Conservation (phyloP, 768 basidiomycete species). For the Podaxis sp. region DNA sequence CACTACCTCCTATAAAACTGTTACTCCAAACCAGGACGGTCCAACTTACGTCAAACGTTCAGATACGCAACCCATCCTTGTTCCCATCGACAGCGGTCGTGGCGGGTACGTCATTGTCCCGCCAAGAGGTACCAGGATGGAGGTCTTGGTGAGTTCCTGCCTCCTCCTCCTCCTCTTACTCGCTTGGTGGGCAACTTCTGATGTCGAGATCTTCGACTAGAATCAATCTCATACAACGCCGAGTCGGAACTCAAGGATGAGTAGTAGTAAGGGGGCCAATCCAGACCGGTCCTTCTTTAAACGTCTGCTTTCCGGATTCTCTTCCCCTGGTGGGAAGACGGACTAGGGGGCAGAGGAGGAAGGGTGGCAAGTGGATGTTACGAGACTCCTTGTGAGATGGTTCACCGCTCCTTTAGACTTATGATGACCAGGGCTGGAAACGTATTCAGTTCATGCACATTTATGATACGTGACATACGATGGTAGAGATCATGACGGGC, state of each 20-base stretch:
- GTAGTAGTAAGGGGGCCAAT: not conserved
- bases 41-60: not conserved
- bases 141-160: slow-evolving; percentile 8
- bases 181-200: slow-evolving; percentile 4
- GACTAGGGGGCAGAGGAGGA: not conserved
- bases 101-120: slow-evolving; percentile 5
- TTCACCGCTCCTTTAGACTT: too few species aligned
- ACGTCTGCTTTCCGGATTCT: slow-evolving; percentile 3
- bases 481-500: too few species aligned
- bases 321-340: not conserved
- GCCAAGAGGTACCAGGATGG: slow-evolving; percentile 6
- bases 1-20: not conserved
- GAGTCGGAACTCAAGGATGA: not conserved
- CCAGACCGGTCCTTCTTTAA: not conserved
- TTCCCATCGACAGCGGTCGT: slow-evolving; percentile 3
- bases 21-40: not conserved
- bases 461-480: too few species aligned
- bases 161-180: slow-evolving; percentile 10
- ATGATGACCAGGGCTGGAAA: too few species aligned
- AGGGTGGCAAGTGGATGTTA: not conserved
- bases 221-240: not conserved
- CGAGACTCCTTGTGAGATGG: too few species aligned
- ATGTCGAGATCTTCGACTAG: not conserved
- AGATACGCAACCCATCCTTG: not conserved
- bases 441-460: too few species aligned